Evolutionary conservation across 1,284 basidiomycete species (phyloP), one percentile per base, ranked within the genome.

Genomic region (Megacollybia platyphylla): DNA sequence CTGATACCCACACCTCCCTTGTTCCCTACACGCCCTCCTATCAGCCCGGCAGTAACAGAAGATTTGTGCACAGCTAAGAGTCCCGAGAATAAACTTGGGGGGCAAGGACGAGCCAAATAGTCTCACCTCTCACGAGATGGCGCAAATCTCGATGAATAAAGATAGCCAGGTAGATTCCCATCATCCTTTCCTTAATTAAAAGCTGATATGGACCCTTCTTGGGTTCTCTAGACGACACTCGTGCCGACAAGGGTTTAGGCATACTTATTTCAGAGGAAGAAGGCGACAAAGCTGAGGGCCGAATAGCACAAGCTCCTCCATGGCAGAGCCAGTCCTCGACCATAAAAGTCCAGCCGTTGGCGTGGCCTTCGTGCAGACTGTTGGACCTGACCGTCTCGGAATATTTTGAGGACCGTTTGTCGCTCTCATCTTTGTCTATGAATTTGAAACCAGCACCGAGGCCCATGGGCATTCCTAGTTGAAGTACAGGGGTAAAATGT

Each of bases 1-100:
- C 82, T 86, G 47, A 92, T 80, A 10, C 86, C 90, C 11, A 90
- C 83, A 9, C 80, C 87, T 3, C 86, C 87, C 54, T 89, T 89
- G 55, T 91, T 91, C 2, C 88, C 88, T 1, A 92, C 70, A 34
- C 89, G 67, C 0, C 90, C 89, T 7, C 87, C 85, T 30, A 92
- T 83, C n/a, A 93, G 62, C 7, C 89, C 89, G 18, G 87, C 74
- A 7, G 88, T 84, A 2, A 93, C 90, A 9, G 77, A 73, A 11
- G 76, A 78, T 47, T 73, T 79, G 0, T 79, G 83, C 5, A 67
- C 72, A 7, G 80, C 80, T 81, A 42, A 20, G 4, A 5, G n/a
- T 5, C 10, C 10, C 18, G 36, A 15, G 5, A 13, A 13, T 11
- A 34, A 11, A 34, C 32, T 34, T 34, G 32, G 15, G 18, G 18